Percentiles rank a stretch among this genome's conserved stretches.
These are phyloP conservation scores for Karstenula rhodostoma DNA, from an alignment of 2,329 filamentous ascomycete genomes.

Conservation along the genomic window DNA sequence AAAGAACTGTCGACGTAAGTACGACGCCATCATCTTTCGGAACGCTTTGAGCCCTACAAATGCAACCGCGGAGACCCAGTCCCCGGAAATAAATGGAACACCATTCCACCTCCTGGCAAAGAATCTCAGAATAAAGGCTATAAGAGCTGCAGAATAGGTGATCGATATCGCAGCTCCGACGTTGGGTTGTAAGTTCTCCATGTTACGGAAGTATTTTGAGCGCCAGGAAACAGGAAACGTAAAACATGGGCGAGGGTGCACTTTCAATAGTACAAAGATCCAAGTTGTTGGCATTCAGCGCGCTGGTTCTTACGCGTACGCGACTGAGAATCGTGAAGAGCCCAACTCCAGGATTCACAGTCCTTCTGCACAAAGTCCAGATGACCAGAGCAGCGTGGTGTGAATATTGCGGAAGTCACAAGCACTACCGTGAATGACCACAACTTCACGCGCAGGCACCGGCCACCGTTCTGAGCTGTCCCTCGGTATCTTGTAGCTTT, in stretches of 20 bases:
- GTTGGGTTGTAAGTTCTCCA: conserved; percentile 10
- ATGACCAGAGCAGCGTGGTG: not conserved
- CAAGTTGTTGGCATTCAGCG: not conserved
- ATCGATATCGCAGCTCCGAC: not conserved
- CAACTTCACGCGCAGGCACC: not conserved
- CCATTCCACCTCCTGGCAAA: not conserved
- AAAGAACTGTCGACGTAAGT: not conserved
- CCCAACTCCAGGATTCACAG: not conserved
- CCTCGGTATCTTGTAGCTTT: no score
- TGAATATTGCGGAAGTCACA: not conserved
- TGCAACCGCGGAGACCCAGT: conserved; percentile 7
- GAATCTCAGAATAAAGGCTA: conserved; percentile 8
- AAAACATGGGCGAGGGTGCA: not conserved
- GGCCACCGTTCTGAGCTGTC: not conserved
- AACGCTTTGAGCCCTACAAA: not conserved
- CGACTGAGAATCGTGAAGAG: not conserved
- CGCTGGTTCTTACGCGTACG: not conserved
- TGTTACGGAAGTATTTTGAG: not conserved
- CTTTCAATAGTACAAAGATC: not conserved
- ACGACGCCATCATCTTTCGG: not conserved
- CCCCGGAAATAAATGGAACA: not conserved
- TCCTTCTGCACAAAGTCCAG: not conserved
- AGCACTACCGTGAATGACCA: not conserved
- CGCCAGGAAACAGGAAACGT: not conserved
- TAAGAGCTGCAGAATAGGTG: conserved; percentile 10